These are phyloP conservation scores for Bauhinia variegata DNA, from an alignment of 306 rosid species.

Conservation along the genomic window DNA sequence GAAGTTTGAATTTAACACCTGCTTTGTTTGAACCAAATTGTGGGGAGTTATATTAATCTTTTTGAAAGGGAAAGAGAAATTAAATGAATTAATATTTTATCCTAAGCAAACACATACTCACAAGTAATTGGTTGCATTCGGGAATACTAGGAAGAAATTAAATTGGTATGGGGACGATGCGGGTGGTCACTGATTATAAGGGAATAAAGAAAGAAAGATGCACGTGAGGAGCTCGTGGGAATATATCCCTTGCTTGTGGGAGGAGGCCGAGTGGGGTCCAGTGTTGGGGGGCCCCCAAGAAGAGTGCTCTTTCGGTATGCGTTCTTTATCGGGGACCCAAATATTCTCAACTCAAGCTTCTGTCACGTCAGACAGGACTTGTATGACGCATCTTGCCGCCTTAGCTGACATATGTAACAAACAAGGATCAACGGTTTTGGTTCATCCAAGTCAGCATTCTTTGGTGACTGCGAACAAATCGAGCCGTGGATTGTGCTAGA, in stretches of 20 bases:
- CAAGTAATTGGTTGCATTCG: too few species aligned
- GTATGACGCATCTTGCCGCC: slow-evolving; percentile 42
- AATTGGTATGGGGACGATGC: slow-evolving; percentile 4
- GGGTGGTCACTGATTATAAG: neutral
- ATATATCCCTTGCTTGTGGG: slow-evolving; percentile 91
- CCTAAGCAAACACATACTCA: too few species aligned
- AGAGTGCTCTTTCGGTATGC: slow-evolving; percentile 87
- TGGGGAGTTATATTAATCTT: neutral
- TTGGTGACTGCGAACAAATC: neutral
- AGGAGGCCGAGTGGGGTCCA: slow-evolving; percentile 63
- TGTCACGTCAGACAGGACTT: slow-evolving; percentile 55
- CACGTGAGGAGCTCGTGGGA: slow-evolving; percentile 53
- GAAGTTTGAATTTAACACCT: slow-evolving; percentile 41
- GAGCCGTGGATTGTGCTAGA: slow-evolving; percentile 37
- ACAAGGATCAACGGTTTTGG: slow-evolving; percentile 42
- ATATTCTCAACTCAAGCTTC: slow-evolving; percentile 61
- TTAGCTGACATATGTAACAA: slow-evolving; percentile 25
- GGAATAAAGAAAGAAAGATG: slow-evolving; percentile 6
- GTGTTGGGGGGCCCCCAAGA: slow-evolving; percentile 45
- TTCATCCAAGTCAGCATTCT: slow-evolving; percentile 19
- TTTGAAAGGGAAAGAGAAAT: neutral
- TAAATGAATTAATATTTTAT: too few species aligned
- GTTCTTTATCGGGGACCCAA: slow-evolving; percentile 90
- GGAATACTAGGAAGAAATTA: neutral
- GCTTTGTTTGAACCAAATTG: slow-evolving; percentile 6